phyloP scores from a whole-genome alignment of 169 alveolate genomes.

The Eimeria praecox region DNA sequence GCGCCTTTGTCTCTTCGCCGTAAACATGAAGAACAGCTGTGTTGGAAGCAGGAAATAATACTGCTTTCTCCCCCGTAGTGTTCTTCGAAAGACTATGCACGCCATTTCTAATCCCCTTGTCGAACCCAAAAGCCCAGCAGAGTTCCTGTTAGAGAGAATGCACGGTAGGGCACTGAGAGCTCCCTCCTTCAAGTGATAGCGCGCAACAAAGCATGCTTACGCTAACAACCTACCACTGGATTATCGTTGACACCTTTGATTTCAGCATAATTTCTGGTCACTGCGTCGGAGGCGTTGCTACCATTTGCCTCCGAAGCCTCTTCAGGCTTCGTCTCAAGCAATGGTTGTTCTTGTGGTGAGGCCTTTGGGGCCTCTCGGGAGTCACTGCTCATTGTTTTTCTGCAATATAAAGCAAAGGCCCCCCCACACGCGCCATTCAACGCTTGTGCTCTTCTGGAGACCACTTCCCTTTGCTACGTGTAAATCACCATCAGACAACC shows the following conservation, averaged over 20 bases:
- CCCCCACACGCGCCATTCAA: not conserved
- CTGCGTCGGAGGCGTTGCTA: not conserved
- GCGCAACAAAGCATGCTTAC: not conserved
- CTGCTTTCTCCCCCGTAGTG: not conserved
- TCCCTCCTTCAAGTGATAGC: not conserved
- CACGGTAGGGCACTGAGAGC: not conserved
- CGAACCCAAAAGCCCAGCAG: constrained; percentile 72
- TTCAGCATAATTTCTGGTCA: not conserved
- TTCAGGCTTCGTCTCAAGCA: not conserved
- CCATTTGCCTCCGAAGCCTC: not conserved
- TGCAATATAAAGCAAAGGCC: not conserved
- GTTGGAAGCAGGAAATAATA: constrained; percentile 28
- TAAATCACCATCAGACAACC: not conserved
- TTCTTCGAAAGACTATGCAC: constrained; percentile 68
- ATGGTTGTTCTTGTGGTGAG: not conserved
- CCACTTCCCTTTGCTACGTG: no score
- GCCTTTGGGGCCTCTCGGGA: not conserved
- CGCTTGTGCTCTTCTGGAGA: no score
- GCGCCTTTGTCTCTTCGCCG: not conserved
- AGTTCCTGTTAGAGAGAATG: constrained; percentile 48
- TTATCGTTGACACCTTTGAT: not conserved
- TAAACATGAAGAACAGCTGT: constrained; percentile 17
- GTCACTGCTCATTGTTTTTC: not conserved
- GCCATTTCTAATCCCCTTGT: constrained; percentile 76
- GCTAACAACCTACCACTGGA: constrained; percentile 2